A percentile compares a stretch with the other conserved stretches of the same genome.
Conservation (phyloP, 2,329 filamentous ascomycete genomes). For the Fonsecaea nubica region DNA sequence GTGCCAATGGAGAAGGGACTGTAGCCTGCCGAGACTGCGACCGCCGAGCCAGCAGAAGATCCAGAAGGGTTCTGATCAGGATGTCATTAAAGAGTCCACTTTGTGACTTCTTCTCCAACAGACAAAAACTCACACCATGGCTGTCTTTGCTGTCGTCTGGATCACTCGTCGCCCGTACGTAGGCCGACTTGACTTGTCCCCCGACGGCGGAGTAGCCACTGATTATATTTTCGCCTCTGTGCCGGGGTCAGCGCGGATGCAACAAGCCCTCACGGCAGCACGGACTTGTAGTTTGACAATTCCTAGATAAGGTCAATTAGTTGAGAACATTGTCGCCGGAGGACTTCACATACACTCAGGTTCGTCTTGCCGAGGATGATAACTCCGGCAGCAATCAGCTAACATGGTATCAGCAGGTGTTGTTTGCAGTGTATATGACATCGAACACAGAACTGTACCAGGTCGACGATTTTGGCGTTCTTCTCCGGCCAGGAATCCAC, state of each 20-base stretch:
- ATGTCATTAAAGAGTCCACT: neutral
- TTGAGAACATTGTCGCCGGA: neutral
- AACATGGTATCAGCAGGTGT: neutral
- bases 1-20: conserved; percentile 44
- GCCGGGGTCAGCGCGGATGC: conserved; percentile 67
- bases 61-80: conserved; percentile 46
- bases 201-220: conserved; percentile 71
- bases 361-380: conserved; percentile 10
- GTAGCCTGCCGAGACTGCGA: conserved; percentile 44
- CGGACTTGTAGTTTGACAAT: conserved; percentile 6
- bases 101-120: no score
- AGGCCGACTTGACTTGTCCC: conserved; percentile 69
- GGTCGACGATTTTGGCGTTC: neutral
- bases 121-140: neutral
- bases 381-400: neutral
- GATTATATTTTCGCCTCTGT: conserved; percentile 70
- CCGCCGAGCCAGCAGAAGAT: conserved; percentile 45
- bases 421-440: neutral
- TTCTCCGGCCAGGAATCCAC: conserved; percentile 15
- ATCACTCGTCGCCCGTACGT: conserved; percentile 44
- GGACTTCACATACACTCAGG: neutral
- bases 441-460: neutral
- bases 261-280: neutral
- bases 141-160: neutral
- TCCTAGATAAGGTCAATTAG: conserved; percentile 2